phyloP scores from a whole-genome alignment of 2,329 filamentous ascomycete genomes.

The Ceratocystis diversiconidia region DNA sequence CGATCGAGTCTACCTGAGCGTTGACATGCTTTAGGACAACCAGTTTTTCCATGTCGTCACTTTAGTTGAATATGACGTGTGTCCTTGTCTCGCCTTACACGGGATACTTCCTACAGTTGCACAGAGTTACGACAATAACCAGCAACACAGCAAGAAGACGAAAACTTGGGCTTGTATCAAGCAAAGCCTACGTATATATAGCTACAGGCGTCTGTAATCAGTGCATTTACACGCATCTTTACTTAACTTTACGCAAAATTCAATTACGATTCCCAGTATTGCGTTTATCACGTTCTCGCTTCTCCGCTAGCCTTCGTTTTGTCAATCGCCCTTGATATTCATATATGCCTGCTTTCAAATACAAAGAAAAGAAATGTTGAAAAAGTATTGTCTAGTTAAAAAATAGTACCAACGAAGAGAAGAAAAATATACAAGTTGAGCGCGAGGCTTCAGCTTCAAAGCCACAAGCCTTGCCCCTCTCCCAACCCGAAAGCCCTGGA shows the following conservation, averaged over 20 bases:
- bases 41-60: background rate
- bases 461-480: background rate
- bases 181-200: background rate
- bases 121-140: background rate
- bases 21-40: background rate
- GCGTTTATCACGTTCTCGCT: background rate
- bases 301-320: background rate
- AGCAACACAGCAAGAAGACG: background rate
- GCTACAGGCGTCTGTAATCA: no score
- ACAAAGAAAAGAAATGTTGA: conserved; percentile 5
- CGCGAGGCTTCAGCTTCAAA: background rate
- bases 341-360: background rate
- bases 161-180: background rate
- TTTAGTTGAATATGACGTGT: background rate
- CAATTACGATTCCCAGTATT: background rate
- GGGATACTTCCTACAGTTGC: background rate
- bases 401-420: conserved; percentile 8
- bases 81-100: no score
- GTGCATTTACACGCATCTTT: background rate
- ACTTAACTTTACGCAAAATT: background rate
- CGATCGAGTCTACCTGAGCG: background rate
- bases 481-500: background rate
- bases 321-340: conserved; percentile 7
- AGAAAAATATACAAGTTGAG: conserved; percentile 6
- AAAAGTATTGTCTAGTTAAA: conserved; percentile 8